Percentiles rank a stretch among this genome's conserved stretches.
phyloP scores from a whole-genome alignment of 2,329 filamentous ascomycete genomes.

The Trichoderma arundinaceum region DNA sequence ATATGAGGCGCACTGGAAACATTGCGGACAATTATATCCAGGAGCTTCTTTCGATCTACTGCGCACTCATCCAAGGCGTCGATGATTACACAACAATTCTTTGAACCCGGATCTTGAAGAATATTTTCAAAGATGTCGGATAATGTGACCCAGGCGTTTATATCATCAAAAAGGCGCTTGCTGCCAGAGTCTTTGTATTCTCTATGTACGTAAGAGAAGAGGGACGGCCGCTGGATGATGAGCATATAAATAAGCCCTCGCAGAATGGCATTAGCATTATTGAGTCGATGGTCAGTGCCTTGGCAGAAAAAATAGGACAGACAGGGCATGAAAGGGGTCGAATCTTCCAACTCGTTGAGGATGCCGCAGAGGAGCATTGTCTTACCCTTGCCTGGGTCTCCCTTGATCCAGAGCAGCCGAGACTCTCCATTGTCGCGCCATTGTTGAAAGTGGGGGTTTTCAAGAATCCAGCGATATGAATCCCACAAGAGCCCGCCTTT shows the following conservation, averaged over 20 bases:
- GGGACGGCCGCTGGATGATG: conserved; percentile 38
- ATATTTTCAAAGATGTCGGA: conserved; percentile 48
- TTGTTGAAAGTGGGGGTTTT: conserved; percentile 37
- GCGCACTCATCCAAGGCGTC: conserved; percentile 54
- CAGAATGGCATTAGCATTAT: conserved; percentile 48
- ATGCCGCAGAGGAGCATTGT: conserved; percentile 51
- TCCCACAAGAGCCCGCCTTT: conserved; percentile 45
- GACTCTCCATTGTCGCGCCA: conserved; percentile 29
- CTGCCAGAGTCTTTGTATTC: too few species aligned
- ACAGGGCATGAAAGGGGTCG: not conserved
- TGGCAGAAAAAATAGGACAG: conserved; percentile 33
- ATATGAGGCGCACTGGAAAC: conserved; percentile 20
- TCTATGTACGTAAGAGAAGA: conserved; percentile 38
- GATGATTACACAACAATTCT: conserved; percentile 46
- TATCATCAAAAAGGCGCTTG: conserved; percentile 46
- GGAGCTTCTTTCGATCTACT: conserved; percentile 43
- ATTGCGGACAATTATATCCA: conserved; percentile 45
- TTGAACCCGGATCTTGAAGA: conserved; percentile 43
- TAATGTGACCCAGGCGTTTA: conserved; percentile 47
- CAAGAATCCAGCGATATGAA: conserved; percentile 45
- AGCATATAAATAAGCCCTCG: conserved; percentile 52
- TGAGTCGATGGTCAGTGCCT: conserved; percentile 41
- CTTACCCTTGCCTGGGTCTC: conserved; percentile 52
- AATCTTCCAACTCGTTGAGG: conserved; percentile 34
- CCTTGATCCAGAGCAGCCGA: conserved; percentile 47